Evolutionary conservation across 2,329 filamentous ascomycete genomes (phyloP), one percentile per base, ranked within the genome.

Genomic region (Colletotrichum simmondsii): DNA sequence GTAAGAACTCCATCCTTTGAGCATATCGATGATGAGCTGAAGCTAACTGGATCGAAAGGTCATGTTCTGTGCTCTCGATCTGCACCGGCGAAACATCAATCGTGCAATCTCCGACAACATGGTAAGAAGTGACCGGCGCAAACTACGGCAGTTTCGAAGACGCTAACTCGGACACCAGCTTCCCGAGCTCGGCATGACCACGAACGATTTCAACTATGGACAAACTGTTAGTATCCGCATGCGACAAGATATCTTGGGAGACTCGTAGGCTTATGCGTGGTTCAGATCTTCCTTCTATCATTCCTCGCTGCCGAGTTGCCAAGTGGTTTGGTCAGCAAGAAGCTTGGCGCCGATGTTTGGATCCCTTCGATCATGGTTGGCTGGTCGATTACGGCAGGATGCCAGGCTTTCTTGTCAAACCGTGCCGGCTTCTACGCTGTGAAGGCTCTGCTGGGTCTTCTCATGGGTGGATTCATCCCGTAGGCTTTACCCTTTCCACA

Each of bases 401-500:
- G 79, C 0, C 84, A 86, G 65, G 82, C 82, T 5, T 83, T 79
- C 11, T 76, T 86, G 19, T 76, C 78, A 3, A 83, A 76, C 46
- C 77, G 80, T 6, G 77, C 81, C 1, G 80, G 79, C 6, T 87
- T 84, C 69, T 86, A 83, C 61, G 82, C 82, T 2, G 79, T 83
- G 68, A 83, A 85, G 37, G 82, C 82, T 3, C 74, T 88, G 2
- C 75, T 88, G 2, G 87, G 86, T 1, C 79, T 87, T 3, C 76
- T 86, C 19, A 86, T 86, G 83, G 86, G 87, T 24, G 86, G 86
- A 0, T 88, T 87, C 68, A 88, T 88, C 35, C 86, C 86, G 75
- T 85, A 81, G 49, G 79, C 28, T 14, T 37, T 16, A 2, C 1
- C 2, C 6, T 19, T 42, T 7, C 14, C 14, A 19, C 6, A 16